Conservation (phyloP, 139 green algal species). For the Tetradesmus lagerheimii region DNA sequence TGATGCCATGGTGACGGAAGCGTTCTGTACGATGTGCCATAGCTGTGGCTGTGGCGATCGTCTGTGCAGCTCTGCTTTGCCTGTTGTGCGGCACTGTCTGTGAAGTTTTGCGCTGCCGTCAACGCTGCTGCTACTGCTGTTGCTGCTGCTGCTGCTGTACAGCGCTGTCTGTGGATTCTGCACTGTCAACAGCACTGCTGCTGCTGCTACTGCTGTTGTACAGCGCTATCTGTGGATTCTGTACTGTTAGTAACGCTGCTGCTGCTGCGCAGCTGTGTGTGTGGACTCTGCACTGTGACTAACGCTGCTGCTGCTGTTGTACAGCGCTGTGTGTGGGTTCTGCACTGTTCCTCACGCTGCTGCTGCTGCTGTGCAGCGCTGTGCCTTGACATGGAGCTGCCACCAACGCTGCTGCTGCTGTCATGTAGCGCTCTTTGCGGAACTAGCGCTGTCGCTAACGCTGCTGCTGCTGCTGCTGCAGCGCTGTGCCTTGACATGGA, state of each 20-base stretch:
- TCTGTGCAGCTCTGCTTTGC: too few species aligned
- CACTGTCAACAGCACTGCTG: too few species aligned
- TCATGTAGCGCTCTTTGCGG: neutral
- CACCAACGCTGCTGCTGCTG: neutral
- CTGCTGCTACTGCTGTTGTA: too few species aligned
- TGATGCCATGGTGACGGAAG: too few species aligned
- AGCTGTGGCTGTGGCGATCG: too few species aligned
- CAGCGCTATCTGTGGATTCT: too few species aligned
- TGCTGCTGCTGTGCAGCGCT: neutral
- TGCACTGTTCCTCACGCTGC: neutral
- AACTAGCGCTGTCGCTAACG: neutral
- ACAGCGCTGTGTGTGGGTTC: too few species aligned
- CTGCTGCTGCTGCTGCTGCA: neutral
- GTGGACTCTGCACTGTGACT: conserved; percentile 34
- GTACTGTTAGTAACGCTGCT: neutral
- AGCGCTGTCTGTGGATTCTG: too few species aligned
- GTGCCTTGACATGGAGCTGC: neutral
- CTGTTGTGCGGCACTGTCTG: too few species aligned
- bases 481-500: conserved; percentile 56
- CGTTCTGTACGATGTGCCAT: too few species aligned
- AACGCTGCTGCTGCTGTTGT: neutral
- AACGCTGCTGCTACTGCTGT: neutral
- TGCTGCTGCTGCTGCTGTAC: neutral
- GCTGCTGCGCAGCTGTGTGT: conserved; percentile 33
- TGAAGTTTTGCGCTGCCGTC: too few species aligned